These are phyloP conservation scores for Isoetes engelmannii DNA, from an alignment of 83 land plant genomes.

Conservation along the genomic window DNA sequence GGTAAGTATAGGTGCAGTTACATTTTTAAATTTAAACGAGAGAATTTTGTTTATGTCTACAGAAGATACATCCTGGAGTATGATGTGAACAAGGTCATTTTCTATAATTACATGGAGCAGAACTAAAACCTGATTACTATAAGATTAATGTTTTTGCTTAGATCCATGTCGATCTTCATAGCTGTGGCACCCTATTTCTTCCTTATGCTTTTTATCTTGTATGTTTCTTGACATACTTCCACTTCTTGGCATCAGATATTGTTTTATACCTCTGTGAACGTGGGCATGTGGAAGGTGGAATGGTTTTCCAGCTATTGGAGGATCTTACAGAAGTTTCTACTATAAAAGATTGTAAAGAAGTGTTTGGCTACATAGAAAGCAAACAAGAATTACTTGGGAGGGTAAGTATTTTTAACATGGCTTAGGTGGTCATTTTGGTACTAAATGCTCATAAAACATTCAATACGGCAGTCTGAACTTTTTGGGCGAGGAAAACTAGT, in stretches of 20 bases:
- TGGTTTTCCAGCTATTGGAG: constrained; percentile 96
- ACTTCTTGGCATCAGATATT: constrained; percentile 48
- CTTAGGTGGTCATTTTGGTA: background rate
- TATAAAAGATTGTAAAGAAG: constrained; percentile 88
- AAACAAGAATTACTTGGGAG: constrained; percentile 91
- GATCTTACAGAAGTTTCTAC: constrained; percentile 98
- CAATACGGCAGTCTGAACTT: constrained; percentile 57
- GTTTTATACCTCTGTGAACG: constrained; percentile 86
- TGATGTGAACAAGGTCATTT: too few species aligned
- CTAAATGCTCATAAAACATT: too few species aligned
- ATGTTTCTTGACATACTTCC: background rate
- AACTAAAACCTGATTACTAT: too few species aligned
- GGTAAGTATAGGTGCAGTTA: constrained; percentile 30
- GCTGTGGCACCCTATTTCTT: background rate
- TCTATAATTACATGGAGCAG: too few species aligned
- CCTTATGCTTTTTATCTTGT: constrained; percentile 3
- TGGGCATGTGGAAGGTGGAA: constrained; percentile 94
- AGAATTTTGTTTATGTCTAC: background rate
- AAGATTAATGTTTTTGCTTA: too few species aligned
- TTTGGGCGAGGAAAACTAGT: constrained; percentile 98
- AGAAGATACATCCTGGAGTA: background rate
- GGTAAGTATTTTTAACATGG: constrained; percentile 28
- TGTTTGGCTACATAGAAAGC: constrained; percentile 88
- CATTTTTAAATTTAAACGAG: background rate
- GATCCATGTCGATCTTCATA: background rate